phyloP scores from a whole-genome alignment of 768 basidiomycete species.

The Naematelia aurantialba region DNA sequence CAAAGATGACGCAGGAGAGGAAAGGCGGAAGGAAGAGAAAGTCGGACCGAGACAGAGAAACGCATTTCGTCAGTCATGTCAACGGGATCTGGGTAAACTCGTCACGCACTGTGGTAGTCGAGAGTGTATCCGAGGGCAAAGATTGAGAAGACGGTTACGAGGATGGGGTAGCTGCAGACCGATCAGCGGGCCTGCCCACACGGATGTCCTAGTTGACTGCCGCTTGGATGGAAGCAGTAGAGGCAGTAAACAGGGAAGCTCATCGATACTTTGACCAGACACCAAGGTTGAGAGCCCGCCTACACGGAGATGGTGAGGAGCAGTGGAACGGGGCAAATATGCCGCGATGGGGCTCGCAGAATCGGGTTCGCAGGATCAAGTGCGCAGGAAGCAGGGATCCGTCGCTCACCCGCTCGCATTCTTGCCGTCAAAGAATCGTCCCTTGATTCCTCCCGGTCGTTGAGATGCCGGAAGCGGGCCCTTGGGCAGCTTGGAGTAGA shows the following conservation, averaged over 20 bases:
- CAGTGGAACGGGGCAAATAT: background rate
- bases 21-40: constrained; percentile 62
- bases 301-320: background rate
- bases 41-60: constrained; percentile 48
- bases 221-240: no score
- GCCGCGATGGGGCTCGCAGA: no score
- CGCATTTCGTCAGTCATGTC: no score
- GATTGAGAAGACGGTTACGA: constrained; percentile 46
- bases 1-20: constrained; percentile 10
- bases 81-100: no score
- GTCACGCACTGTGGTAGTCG: constrained; percentile 50
- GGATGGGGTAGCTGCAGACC: constrained; percentile 32
- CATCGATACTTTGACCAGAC: no score
- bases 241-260: no score
- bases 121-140: constrained; percentile 51
- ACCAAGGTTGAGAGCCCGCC: background rate
- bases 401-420: constrained; percentile 60
- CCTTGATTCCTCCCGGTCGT: constrained; percentile 65
- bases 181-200: background rate
- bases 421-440: constrained; percentile 73
- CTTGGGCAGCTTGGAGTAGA: constrained; percentile 96
- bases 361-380: no score
- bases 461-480: constrained; percentile 64
- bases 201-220: no score
- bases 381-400: no score